Base-by-base conservation (phyloP, 139 green algal species). In the Chara braunii region DNA sequence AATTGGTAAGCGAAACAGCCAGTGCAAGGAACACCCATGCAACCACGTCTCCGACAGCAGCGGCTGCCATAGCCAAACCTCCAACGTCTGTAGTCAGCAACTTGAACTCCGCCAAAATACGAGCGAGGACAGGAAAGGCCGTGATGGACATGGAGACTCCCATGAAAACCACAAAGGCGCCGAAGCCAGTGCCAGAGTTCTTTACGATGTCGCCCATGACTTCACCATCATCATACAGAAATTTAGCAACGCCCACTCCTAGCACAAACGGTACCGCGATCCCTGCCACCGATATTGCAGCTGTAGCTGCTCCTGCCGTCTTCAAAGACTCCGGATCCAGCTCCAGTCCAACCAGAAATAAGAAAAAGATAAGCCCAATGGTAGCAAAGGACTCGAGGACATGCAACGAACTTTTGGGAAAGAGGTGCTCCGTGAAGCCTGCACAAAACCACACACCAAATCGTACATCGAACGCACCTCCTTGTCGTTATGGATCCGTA, bases 311-410 rank as follows among this genome's bases (percentile, higher is more conserved):
- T 31, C 63, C 61, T 18, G 70, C 53, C 26, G 53, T 53, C 4
- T 22, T 28, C 31, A 82, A 24, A 12, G 64, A 43, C 3, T 23
- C 28, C 26, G 62, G 60, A 50, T 82, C 76, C 37, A 82, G 72
- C 64, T 82, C 76, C 12, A 77, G 62, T 9, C 76, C 76, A 23
- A 82, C 35, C 31, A 80, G 56, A 51, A 81, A 82, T 53, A 82
- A 68, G 64, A 81, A 82, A 33, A 72, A 76, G 26, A 81, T 72
- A 26, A 82, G 54, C 11, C 76, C 76, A 7, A 74, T 8, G 40
- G 77, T 81, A 23, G 76, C 76, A 26, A 82, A 24, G 30, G 51
- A 68, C 11, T 14, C 54, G 30, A 72, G 63, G 7, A 72, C 63
- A 42, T 52, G 31, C 18, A 72, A 31, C n/a, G 34, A 58, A 18